These are phyloP conservation scores for Cladochytrium replicatum DNA, from an alignment of 192 early-diverging fungal species.

Conservation along the genomic window DNA sequence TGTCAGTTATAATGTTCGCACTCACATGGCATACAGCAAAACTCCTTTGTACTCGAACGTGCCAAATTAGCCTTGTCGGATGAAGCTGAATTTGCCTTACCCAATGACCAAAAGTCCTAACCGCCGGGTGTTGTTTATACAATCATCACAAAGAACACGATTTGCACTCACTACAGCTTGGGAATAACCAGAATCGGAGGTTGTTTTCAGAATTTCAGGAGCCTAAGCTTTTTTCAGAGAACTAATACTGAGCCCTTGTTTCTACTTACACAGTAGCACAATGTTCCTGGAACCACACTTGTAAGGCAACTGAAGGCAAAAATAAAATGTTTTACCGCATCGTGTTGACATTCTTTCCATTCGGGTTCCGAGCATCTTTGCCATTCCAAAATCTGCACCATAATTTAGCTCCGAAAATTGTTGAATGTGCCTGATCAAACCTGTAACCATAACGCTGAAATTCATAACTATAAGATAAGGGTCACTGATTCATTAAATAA, in stretches of 20 bases:
- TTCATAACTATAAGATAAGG: too few species aligned
- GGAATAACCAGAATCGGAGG: background rate
- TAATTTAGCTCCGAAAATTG: background rate
- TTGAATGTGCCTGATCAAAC: background rate
- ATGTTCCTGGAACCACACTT: too few species aligned
- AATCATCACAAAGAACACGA: too few species aligned
- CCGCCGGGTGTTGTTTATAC: too few species aligned
- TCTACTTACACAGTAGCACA: background rate
- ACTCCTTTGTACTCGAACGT: constrained; percentile 4
- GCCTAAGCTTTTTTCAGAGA: constrained; percentile 1
- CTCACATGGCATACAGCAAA: constrained; percentile 13
- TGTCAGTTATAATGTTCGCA: background rate
- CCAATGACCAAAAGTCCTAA: constrained; percentile 21
- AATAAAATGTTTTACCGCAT: too few species aligned
- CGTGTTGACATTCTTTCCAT: constrained; percentile 13
- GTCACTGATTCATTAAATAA: too few species aligned
- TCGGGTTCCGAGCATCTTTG: constrained; percentile 12
- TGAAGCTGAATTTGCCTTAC: background rate
- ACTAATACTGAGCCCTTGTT: background rate
- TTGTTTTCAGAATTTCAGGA: constrained; percentile 9
- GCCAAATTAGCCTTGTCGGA: background rate
- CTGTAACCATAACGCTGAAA: too few species aligned
- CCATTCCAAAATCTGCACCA: constrained; percentile 14
- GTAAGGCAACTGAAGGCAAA: constrained; percentile 14
- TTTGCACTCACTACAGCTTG: too few species aligned